Evolutionary conservation across 2,329 filamentous ascomycete genomes (phyloP).

Genomic region (Phyllosticta ampelicida): DNA sequence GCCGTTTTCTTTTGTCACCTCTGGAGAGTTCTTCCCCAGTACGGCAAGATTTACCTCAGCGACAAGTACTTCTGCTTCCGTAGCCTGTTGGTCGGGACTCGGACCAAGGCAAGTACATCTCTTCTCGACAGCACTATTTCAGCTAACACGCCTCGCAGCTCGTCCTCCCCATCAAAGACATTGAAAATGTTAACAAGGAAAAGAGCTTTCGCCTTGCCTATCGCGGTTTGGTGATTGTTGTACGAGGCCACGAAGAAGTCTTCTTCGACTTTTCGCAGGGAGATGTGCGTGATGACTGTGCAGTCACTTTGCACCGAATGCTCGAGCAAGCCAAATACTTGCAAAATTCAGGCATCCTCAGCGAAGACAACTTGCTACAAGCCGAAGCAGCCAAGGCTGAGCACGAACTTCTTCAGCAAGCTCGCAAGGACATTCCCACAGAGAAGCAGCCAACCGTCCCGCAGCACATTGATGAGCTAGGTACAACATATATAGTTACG

Average conservation of each 20-base stretch:
- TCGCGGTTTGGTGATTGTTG: conserved; percentile 81
- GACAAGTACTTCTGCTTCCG: conserved; percentile 84
- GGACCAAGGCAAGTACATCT: conserved; percentile 53
- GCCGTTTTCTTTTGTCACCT: conserved; percentile 89
- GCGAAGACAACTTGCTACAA: conserved; percentile 56
- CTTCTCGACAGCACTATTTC: conserved; percentile 5
- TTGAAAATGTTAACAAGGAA: conserved; percentile 89
- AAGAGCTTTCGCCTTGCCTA: conserved; percentile 91
- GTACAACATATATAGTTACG: background rate
- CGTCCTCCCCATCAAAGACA: conserved; percentile 79
- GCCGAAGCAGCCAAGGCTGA: conserved; percentile 70
- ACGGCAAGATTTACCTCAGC: conserved; percentile 94
- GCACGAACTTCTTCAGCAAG: conserved; percentile 67
- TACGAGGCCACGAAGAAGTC: conserved; percentile 85
- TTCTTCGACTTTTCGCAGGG: conserved; percentile 84
- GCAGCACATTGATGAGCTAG: conserved; percentile 13
- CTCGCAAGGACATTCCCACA: conserved; percentile 42
- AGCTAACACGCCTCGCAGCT: conserved; percentile 30
- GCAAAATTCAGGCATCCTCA: conserved; percentile 56
- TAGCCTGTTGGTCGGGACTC: conserved; percentile 76
- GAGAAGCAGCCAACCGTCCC: conserved; percentile 25
- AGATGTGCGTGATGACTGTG: conserved; percentile 79
- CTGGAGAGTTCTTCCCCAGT: conserved; percentile 80
- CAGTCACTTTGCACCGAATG: conserved; percentile 65
- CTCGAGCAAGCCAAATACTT: conserved; percentile 64